A percentile compares a stretch with the other conserved stretches of the same genome.
Evolutionary conservation across 1,139 yeast genomes (phyloP).

Genomic region (Tardiomyces digboiensis): DNA sequence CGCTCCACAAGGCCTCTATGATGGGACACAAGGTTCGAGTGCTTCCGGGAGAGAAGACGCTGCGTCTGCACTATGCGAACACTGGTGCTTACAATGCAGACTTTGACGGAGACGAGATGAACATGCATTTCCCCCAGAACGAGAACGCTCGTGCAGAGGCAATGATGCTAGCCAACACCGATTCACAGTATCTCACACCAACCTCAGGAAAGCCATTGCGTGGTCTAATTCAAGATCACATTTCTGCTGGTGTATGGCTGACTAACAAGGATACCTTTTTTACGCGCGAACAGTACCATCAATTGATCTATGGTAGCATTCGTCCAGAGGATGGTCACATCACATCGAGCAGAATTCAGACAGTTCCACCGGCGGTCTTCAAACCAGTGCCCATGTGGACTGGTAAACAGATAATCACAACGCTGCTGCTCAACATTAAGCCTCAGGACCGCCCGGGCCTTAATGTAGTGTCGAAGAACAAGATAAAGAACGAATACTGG

Average conservation of each 20-base stretch:
- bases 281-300: constrained; percentile 88
- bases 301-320: constrained; percentile 84
- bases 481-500: constrained; percentile 95
- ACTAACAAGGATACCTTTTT: constrained; percentile 89
- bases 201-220: constrained; percentile 97
- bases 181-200: constrained; percentile 94
- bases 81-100: constrained; percentile 99
- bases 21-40: constrained; percentile 99
- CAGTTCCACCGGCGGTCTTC: constrained; percentile 82
- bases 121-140: constrained; percentile 99
- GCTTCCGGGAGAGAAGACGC: constrained; percentile 93
- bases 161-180: constrained; percentile 87
- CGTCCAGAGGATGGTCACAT: constrained; percentile 99
- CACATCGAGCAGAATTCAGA: constrained; percentile 50
- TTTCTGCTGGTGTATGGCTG: constrained; percentile 98
- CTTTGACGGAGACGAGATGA: constrained; percentile 99
- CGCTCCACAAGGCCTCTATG: constrained; percentile 98
- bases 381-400: constrained; percentile 95
- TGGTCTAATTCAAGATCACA: constrained; percentile 98
- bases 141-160: constrained; percentile 99
- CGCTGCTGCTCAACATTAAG: constrained; percentile 74
- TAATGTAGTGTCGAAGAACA: constrained; percentile 73
- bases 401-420: constrained; percentile 95
- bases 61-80: constrained; percentile 95
- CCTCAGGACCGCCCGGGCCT: constrained; percentile 88